phyloP scores from a whole-genome alignment of 1,284 basidiomycete species.

The Ceratobasidium sp. region DNA sequence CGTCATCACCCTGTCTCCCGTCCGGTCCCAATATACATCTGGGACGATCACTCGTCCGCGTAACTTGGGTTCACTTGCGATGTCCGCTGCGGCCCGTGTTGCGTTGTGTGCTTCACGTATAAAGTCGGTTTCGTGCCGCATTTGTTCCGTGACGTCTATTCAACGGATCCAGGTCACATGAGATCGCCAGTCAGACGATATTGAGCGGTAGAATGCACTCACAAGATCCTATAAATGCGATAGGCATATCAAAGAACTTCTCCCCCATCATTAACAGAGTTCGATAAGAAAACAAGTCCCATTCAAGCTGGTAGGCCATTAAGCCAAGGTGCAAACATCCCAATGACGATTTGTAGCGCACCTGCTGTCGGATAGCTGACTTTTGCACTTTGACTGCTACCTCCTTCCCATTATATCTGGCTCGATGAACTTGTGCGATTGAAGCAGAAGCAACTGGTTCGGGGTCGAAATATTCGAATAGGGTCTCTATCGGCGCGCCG shows the following conservation, averaged over 20 bases:
- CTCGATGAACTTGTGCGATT: conserved; percentile 46
- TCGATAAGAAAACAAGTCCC: conserved; percentile 54
- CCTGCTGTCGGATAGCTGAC: conserved; percentile 56
- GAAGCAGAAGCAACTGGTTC: conserved; percentile 43
- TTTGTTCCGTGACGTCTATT: conserved; percentile 58
- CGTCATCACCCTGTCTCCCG: conserved; percentile 59
- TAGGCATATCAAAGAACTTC: conserved; percentile 53
- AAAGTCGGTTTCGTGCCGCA: conserved; percentile 61
- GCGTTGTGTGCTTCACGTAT: conserved; percentile 56
- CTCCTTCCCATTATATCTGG: conserved; percentile 38
- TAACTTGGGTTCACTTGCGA: conserved; percentile 55
- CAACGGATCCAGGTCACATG: too few species aligned
- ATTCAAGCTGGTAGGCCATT: conserved; percentile 57
- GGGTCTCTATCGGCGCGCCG: conserved; percentile 33
- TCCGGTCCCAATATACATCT: conserved; percentile 56
- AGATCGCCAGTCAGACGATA: conserved; percentile 43
- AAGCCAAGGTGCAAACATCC: too few species aligned
- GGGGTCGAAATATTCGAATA: conserved; percentile 42
- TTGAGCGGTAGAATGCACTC: conserved; percentile 17
- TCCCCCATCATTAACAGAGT: conserved; percentile 52
- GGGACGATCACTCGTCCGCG: conserved; percentile 59
- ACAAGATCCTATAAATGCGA: conserved; percentile 53
- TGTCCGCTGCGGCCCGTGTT: conserved; percentile 49
- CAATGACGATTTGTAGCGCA: background rate
- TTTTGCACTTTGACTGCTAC: conserved; percentile 55